A percentile compares a stretch with the other conserved stretches of the same genome.
Evolutionary conservation across 257 asterid species (phyloP).

Genomic region (Ilex aquifolium): DNA sequence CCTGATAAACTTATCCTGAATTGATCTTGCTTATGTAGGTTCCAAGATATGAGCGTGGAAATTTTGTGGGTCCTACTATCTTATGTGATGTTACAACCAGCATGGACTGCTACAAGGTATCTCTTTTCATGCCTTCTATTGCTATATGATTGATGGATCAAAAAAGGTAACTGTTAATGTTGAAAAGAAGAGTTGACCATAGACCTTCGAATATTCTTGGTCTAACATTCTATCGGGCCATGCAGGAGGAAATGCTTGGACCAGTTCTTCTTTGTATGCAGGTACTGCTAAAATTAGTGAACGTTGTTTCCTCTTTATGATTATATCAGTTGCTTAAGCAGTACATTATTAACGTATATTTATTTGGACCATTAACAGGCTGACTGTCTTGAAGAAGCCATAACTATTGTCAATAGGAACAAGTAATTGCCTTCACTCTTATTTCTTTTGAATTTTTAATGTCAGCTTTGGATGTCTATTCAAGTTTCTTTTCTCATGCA

Average conservation of each 20-base stretch:
- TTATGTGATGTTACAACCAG: slow-evolving; percentile 29
- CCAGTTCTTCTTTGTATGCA: slow-evolving; percentile 52
- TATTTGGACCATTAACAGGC: slow-evolving; percentile 22
- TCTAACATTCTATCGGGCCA: slow-evolving; percentile 5
- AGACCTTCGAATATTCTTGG: not conserved
- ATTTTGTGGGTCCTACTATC: slow-evolving; percentile 42
- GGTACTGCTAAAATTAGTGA: slow-evolving; percentile 14
- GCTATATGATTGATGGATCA: slow-evolving; percentile 2
- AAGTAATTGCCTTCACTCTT: slow-evolving; percentile 20
- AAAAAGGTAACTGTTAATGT: not conserved
- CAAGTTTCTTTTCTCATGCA: not conserved
- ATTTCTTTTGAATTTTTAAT: not conserved
- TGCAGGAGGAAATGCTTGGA: slow-evolving; percentile 39
- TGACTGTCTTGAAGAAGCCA: slow-evolving; percentile 37
- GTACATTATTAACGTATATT: slow-evolving; percentile 5
- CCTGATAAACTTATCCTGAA: too few relatives aligned
- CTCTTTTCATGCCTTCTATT: slow-evolving; percentile 4
- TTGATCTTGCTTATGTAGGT: slow-evolving; percentile 25
- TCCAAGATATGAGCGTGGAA: slow-evolving; percentile 37
- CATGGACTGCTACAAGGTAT: slow-evolving; percentile 49
- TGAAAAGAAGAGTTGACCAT: not conserved
- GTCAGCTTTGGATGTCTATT: not conserved
- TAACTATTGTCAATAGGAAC: slow-evolving; percentile 34
- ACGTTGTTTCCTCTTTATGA: too few relatives aligned
- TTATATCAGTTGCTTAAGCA: not conserved